A percentile compares a stretch with the other conserved stretches of the same genome.
phyloP scores from a whole-genome alignment of 495 filamentous ascomycete species.

The Podospora didyma region DNA sequence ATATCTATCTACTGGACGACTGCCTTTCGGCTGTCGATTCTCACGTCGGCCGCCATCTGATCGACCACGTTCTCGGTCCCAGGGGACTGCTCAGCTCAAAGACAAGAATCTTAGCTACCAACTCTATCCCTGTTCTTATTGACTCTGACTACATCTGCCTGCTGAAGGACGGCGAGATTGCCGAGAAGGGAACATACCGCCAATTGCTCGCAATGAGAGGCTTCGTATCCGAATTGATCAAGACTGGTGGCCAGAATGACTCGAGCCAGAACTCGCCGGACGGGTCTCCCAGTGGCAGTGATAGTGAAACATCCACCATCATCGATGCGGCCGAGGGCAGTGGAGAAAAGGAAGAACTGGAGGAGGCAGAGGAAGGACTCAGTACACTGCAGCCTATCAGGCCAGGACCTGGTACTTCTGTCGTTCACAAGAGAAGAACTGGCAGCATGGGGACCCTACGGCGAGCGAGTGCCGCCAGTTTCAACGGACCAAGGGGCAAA shows the following conservation, averaged over 20 bases:
- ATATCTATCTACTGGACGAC: slow-evolving; percentile 94
- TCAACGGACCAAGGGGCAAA: slow-evolving; percentile 79
- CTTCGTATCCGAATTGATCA: slow-evolving; percentile 80
- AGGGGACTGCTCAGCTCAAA: slow-evolving; percentile 81
- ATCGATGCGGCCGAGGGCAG: slow-evolving; percentile 47
- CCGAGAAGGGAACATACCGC: slow-evolving; percentile 84
- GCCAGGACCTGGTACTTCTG: slow-evolving; percentile 36
- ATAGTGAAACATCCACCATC: slow-evolving; percentile 57
- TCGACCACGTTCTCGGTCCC: slow-evolving; percentile 84
- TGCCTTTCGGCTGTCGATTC: slow-evolving; percentile 94
- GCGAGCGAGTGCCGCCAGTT: slow-evolving; percentile 87
- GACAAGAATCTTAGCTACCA: slow-evolving; percentile 91
- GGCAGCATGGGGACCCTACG: slow-evolving; percentile 73
- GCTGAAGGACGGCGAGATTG: slow-evolving; percentile 74
- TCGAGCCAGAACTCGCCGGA: slow-evolving; percentile 25
- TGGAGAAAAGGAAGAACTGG: slow-evolving; percentile 56
- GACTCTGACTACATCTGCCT: slow-evolving; percentile 80
- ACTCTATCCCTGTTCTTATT: slow-evolving; percentile 87
- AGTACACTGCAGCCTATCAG: slow-evolving; percentile 70
- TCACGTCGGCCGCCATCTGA: slow-evolving; percentile 92
- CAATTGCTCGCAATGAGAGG: slow-evolving; percentile 93
- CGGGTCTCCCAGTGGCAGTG: slow-evolving; percentile 40
- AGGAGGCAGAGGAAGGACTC: slow-evolving; percentile 67
- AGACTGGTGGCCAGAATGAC: slow-evolving; percentile 59
- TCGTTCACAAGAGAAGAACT: slow-evolving; percentile 49